These are phyloP conservation scores for Elongisporangium undulatum DNA, from an alignment of 352 stramenopile species.

Conservation along the genomic window DNA sequence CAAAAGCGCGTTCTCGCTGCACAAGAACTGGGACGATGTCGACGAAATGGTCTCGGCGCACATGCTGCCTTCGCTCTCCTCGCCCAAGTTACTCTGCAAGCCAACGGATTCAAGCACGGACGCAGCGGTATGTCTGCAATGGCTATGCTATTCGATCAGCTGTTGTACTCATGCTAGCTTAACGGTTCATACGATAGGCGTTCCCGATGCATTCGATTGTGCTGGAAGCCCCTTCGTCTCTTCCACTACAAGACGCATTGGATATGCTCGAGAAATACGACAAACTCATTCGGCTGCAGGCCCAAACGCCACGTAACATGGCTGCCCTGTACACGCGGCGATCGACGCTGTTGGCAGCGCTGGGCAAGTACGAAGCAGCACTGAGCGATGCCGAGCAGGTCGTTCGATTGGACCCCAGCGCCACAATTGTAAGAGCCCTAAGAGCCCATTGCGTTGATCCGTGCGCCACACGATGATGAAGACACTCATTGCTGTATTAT, in stretches of 20 bases:
- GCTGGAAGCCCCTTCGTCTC: slow-evolving; percentile 17
- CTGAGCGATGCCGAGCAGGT: slow-evolving; percentile 50
- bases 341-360: slow-evolving; percentile 51
- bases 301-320: slow-evolving; percentile 49
- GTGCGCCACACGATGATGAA: neutral
- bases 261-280: slow-evolving; percentile 61
- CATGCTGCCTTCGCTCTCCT: slow-evolving; percentile 11
- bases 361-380: slow-evolving; percentile 39
- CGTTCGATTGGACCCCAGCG: slow-evolving; percentile 39
- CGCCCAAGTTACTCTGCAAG: neutral
- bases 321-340: slow-evolving; percentile 47
- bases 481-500: slow-evolving; percentile 2
- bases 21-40: slow-evolving; percentile 23
- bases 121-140: neutral
- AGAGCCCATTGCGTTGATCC: neutral
- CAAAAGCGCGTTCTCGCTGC: slow-evolving; percentile 22
- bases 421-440: slow-evolving; percentile 34
- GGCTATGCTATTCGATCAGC: neutral
- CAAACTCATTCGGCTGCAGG: slow-evolving; percentile 56
- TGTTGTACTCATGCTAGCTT: neutral
- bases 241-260: slow-evolving; percentile 15
- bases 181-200: slow-evolving; percentile 4
- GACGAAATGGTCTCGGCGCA: slow-evolving; percentile 14
- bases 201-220: slow-evolving; percentile 14
- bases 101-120: neutral